Conservation (phyloP, 768 basidiomycete genomes). For the Amanita pseudoporphyria region DNA sequence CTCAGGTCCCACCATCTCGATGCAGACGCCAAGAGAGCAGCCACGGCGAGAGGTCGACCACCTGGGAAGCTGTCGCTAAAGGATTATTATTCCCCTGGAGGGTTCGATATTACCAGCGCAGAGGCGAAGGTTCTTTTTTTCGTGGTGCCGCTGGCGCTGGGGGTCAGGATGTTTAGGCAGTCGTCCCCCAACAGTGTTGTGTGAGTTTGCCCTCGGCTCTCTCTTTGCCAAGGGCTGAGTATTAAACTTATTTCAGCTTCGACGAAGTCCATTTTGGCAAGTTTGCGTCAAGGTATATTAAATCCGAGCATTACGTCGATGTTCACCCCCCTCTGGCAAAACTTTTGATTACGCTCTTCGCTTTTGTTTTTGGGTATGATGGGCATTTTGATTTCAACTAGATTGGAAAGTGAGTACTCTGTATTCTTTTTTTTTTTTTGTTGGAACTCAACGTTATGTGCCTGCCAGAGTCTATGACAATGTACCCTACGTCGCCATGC, state of each 20-base stretch:
- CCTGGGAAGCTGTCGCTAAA: conserved; percentile 33
- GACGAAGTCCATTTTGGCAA: too few species aligned
- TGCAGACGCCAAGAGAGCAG: conserved; percentile 62
- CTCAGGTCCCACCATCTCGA: conserved; percentile 66
- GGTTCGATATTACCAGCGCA: conserved; percentile 52
- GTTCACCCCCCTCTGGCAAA: conserved; percentile 98
- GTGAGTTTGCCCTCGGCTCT: conserved; percentile 38
- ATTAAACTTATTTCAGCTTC: too few species aligned
- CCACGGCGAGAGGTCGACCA: conserved; percentile 54
- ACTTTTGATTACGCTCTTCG: conserved; percentile 87
- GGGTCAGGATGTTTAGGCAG: conserved; percentile 81
- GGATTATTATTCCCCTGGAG: conserved; percentile 43
- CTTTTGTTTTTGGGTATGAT: conserved; percentile 81
- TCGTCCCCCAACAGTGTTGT: conserved; percentile 88
- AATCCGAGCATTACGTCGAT: conserved; percentile 85
- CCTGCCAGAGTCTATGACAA: conserved; percentile 75
- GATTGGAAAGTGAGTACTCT: conserved; percentile 77
- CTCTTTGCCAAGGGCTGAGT: neutral
- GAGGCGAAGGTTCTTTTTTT: conserved; percentile 71
- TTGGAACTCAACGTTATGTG: too few species aligned
- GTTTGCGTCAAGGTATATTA: conserved; percentile 91
- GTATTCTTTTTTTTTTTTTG: neutral
- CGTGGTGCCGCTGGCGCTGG: conserved; percentile 58
- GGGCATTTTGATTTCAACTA: conserved; percentile 97
- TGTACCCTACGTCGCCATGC: conserved; percentile 96